Evolutionary conservation across 805 yeast genomes (phyloP).

Genomic region (Lipomyces sp.): DNA sequence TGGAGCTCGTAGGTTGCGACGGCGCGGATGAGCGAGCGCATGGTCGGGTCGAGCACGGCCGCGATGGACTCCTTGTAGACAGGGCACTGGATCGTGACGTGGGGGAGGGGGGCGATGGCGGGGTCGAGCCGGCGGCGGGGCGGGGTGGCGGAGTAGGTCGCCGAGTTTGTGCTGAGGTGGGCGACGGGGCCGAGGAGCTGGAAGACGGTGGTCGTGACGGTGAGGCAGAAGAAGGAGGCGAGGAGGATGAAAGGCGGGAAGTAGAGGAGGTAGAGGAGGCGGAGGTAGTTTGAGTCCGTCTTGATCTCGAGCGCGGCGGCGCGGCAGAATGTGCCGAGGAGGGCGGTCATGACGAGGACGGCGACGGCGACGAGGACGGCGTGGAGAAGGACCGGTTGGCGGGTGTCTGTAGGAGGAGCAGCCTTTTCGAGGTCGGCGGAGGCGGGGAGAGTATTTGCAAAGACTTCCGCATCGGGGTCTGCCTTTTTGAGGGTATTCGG

Average conservation of each 20-base stretch:
- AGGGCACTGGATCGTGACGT: conserved; percentile 14
- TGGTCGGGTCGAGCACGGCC: conserved; percentile 17
- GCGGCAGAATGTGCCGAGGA: conserved; percentile 6
- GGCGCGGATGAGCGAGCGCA: conserved; percentile 9
- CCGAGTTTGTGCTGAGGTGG: conserved; percentile 7
- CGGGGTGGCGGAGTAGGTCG: conserved; percentile 1
- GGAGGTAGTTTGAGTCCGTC: conserved; percentile 1
- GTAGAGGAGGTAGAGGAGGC: conserved; percentile 4
- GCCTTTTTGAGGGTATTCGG: no score
- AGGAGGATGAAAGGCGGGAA: conserved; percentile 1
- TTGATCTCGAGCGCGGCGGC: conserved; percentile 4
- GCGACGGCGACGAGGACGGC: neutral
- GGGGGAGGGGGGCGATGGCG: conserved; percentile 7
- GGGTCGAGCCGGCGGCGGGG: conserved; percentile 5
- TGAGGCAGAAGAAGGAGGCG: conserved; percentile 4
- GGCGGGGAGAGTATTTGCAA: no score
- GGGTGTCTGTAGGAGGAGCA: no score
- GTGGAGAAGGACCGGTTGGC: neutral
- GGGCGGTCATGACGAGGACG: neutral
- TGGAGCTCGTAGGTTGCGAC: conserved; percentile 16
- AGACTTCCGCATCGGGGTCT: no score
- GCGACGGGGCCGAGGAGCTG: conserved; percentile 12
- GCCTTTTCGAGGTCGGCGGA: no score
- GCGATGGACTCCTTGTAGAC: conserved; percentile 15
- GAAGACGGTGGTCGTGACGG: neutral